Evolutionary conservation across 1,284 basidiomycete genomes (phyloP).

Genomic region (Tetrapyrgos nigripes): DNA sequence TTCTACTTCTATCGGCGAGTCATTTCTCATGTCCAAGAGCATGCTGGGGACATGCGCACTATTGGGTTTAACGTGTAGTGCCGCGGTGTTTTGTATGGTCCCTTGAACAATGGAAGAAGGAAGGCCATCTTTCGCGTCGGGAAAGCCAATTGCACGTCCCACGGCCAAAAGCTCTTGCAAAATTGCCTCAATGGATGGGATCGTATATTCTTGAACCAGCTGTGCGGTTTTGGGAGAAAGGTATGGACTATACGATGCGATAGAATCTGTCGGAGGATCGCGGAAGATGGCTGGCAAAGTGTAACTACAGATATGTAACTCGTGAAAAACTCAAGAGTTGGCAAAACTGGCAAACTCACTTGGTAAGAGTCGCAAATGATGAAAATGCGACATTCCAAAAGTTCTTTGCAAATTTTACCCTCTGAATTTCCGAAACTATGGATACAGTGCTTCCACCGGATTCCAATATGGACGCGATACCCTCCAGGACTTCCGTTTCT

Average conservation of each 20-base stretch:
- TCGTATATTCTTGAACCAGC: conserved; percentile 34
- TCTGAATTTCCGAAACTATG: conserved; percentile 48
- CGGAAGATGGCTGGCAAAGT: conserved; percentile 44
- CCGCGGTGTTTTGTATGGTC: conserved; percentile 32
- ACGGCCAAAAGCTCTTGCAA: conserved; percentile 38
- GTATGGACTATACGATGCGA: conserved; percentile 16
- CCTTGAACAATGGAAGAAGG: conserved; percentile 49
- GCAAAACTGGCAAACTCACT: neutral
- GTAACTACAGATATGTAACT: conserved; percentile 17
- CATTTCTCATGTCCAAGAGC: conserved; percentile 62
- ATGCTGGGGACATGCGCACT: conserved; percentile 62
- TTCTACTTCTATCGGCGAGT: conserved; percentile 68
- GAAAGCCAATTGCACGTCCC: conserved; percentile 52
- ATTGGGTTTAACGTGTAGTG: conserved; percentile 46
- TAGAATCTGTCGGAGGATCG: conserved; percentile 26
- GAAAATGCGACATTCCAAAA: conserved; percentile 49
- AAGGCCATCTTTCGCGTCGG: conserved; percentile 47
- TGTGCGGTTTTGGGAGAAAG: conserved; percentile 29
- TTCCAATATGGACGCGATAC: conserved; percentile 37
- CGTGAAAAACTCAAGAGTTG: neutral
- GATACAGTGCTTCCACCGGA: conserved; percentile 43
- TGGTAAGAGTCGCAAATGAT: conserved; percentile 37
- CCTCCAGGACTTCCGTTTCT: conserved; percentile 35
- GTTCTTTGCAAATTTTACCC: conserved; percentile 51
- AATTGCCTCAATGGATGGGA: conserved; percentile 36